These are phyloP conservation scores for Acanthamoeba royreba DNA, from an alignment of 208 protist species.

Conservation along the genomic window DNA sequence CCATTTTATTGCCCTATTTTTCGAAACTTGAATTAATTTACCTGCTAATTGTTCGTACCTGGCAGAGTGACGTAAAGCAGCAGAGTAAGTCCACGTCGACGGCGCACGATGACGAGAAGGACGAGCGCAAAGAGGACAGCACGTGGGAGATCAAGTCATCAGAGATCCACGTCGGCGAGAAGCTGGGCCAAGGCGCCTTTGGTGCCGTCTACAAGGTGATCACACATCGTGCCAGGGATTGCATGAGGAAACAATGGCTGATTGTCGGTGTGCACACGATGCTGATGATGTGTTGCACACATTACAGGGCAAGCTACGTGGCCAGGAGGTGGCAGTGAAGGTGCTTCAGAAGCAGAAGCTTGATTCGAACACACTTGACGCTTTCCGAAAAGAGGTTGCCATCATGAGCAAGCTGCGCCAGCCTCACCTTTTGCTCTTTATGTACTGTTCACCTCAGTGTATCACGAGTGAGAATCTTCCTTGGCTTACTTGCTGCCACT, in stretches of 20 bases:
- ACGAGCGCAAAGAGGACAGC: neutral
- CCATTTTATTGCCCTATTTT: too few relatives aligned
- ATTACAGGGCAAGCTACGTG: neutral
- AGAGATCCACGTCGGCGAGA: neutral
- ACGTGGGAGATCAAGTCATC: slow-evolving; percentile 17
- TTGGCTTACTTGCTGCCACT: neutral
- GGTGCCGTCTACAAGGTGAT: neutral
- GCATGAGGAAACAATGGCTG: neutral
- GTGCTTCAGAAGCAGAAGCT: slow-evolving; percentile 3
- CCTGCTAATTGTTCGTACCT: too few relatives aligned
- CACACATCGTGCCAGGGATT: neutral
- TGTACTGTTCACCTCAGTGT: neutral
- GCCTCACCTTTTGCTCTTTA: slow-evolving; percentile 11
- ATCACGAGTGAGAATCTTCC: too few relatives aligned
- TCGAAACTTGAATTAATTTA: too few relatives aligned
- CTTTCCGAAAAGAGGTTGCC: neutral
- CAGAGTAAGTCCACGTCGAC: too few relatives aligned
- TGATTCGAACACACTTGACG: neutral
- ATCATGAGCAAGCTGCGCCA: slow-evolving; percentile 43
- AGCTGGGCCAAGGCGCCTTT: slow-evolving; percentile 17
- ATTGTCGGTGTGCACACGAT: neutral
- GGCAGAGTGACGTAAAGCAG: too few relatives aligned
- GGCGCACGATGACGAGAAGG: neutral
- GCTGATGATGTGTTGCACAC: neutral
- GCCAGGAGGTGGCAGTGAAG: slow-evolving; percentile 28